Evolutionary conservation across 495 filamentous ascomycete species (phyloP).

Genomic region (Sabuloglossum arenarium): DNA sequence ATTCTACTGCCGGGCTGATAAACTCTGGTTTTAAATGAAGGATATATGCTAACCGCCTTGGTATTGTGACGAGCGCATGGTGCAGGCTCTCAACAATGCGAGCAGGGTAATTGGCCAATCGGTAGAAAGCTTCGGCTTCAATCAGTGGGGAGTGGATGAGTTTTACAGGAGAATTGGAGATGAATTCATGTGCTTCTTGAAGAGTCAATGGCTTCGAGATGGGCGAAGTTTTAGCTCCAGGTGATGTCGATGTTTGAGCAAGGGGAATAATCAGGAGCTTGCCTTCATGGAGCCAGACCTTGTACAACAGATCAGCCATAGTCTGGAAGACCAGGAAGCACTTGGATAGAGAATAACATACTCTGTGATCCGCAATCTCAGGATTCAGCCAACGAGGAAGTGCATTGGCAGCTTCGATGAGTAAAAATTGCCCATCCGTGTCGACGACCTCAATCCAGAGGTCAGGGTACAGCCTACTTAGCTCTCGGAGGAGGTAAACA

Average conservation of each 20-base stretch:
- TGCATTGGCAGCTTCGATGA: slow-evolving; percentile 80
- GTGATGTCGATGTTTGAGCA: not conserved
- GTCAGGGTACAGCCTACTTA: slow-evolving; percentile 49
- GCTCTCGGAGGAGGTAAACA: slow-evolving; percentile 69
- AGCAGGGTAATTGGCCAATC: slow-evolving; percentile 59
- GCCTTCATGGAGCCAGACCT: slow-evolving; percentile 18
- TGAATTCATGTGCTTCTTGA: slow-evolving; percentile 42
- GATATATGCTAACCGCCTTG: slow-evolving; percentile 64
- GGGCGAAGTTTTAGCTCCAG: not conserved
- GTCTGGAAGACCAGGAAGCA: slow-evolving; percentile 12
- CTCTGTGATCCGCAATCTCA: slow-evolving; percentile 68
- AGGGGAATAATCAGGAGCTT: slow-evolving; percentile 6
- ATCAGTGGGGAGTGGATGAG: slow-evolving; percentile 46
- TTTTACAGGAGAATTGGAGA: slow-evolving; percentile 27
- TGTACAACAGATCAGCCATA: not conserved
- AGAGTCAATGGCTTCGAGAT: slow-evolving; percentile 19
- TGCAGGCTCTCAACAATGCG: slow-evolving; percentile 53
- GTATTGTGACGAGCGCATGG: slow-evolving; percentile 46
- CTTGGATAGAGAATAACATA: slow-evolving; percentile 11
- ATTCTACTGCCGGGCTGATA: slow-evolving; percentile 67
- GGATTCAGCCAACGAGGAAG: slow-evolving; percentile 84
- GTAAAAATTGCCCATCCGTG: slow-evolving; percentile 82
- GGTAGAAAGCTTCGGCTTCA: slow-evolving; percentile 78
- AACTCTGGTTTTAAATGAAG: slow-evolving; percentile 49
- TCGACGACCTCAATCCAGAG: slow-evolving; percentile 72